Percentiles rank a stretch among this genome's conserved stretches.
Conservation (phyloP, 2,329 filamentous ascomycete species). For the Sporothrix inflata region DNA sequence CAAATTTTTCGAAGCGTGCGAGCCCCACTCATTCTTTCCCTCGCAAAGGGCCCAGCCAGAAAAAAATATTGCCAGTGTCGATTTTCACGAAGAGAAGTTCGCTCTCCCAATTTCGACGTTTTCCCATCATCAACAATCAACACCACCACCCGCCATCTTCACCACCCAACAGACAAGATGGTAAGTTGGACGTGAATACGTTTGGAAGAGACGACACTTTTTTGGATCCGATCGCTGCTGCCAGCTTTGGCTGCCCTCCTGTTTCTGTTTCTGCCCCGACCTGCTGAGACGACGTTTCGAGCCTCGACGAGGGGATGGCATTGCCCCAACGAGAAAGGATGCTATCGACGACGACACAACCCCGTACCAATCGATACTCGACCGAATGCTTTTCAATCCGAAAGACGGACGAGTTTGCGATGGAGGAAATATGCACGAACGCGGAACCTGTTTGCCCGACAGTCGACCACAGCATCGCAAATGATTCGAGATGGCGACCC, state of each 20-base stretch:
- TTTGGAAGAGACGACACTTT: neutral
- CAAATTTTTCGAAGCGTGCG: constrained; percentile 28
- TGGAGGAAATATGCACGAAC: neutral
- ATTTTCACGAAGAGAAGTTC: constrained; percentile 29
- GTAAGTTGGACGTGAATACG: constrained; percentile 31
- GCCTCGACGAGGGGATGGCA: neutral
- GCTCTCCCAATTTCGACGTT: constrained; percentile 28
- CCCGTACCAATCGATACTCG: neutral
- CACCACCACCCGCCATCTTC: constrained; percentile 32
- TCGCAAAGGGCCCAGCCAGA: constrained; percentile 25
- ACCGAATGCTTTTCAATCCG: neutral
- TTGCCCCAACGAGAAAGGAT: neutral
- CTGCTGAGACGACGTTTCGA: constrained; percentile 13
- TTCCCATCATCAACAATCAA: constrained; percentile 28
- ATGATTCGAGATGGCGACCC: neutral
- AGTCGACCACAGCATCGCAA: neutral
- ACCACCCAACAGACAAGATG: constrained; percentile 34
- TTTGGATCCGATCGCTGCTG: constrained; percentile 18
- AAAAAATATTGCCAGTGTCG: constrained; percentile 33
- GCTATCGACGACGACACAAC: neutral
- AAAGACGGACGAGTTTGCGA: neutral
- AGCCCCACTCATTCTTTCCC: constrained; percentile 25
- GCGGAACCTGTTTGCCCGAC: neutral
- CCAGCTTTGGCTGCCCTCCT: neutral
- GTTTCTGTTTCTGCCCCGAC: neutral